A percentile compares a stretch with the other conserved stretches of the same genome.
Evolutionary conservation across 208 protist species (phyloP).

Genomic region (Leishmania turanica): DNA sequence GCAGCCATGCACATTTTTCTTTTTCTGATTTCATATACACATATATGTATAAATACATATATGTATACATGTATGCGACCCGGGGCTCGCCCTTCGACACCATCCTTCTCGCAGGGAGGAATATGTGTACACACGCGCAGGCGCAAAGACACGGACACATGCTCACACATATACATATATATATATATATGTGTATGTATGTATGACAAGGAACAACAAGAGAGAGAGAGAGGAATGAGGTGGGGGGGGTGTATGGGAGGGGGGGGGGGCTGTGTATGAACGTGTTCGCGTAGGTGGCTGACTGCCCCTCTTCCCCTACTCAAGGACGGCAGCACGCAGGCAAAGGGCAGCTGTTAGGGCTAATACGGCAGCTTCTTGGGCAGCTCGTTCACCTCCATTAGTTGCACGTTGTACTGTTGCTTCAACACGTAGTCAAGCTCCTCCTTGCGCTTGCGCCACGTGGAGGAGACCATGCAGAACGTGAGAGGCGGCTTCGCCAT

Average conservation of each 20-base stretch:
- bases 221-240: not conserved
- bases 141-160: not conserved
- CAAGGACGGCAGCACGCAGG: not conserved
- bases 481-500: slow-evolving; percentile 24
- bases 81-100: not conserved
- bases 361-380: not conserved
- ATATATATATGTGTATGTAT: no score
- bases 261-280: not conserved
- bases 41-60: no score
- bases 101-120: not conserved
- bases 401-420: slow-evolving; percentile 50
- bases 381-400: slow-evolving; percentile 40
- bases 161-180: not conserved
- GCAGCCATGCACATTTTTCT: not conserved
- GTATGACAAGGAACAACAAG: not conserved
- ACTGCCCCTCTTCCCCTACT: not conserved
- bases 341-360: not conserved
- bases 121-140: not conserved
- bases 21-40: no score
- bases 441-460: slow-evolving; percentile 41
- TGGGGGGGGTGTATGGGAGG: no score
- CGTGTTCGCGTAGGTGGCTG: not conserved
- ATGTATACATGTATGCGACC: no score
- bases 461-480: slow-evolving; percentile 32
- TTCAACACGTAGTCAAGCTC: slow-evolving; percentile 45